Evolutionary conservation across 2,329 filamentous ascomycete species (phyloP), one percentile per base, ranked within the genome.

Genomic region (Verticillium alfalfae): DNA sequence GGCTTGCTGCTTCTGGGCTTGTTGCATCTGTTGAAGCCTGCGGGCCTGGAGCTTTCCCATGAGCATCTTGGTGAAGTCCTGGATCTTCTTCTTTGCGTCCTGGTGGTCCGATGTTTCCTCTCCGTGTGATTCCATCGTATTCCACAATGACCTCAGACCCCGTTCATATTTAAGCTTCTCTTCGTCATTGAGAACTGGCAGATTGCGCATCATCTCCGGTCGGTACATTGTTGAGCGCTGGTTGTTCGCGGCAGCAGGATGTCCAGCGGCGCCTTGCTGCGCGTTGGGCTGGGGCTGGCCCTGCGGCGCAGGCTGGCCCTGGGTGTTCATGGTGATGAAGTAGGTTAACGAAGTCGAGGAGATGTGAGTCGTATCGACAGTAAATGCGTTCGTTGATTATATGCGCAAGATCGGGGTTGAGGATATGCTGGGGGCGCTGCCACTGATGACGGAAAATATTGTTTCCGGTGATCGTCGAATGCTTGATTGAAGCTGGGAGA

Each of bases 151-250:
- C 10, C 78, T 75, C 0, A 89, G 74, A 1, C 86, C 86, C 2
- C 76, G 72, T 66, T 88, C 84, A 66, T 88, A 89, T 66, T 86
- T 86, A 2, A 67, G 67, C 67, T 83, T 85, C 61, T 89, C 86
- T 1, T 82, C 78, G 1, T 81, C 76, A 34, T 75, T 81, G 2
- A 89, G 75, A 45, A 80, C 78, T 2, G 75, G 75, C 3, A 87
- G 75, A 6, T 65, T 76, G 38, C 79, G 77, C 70, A 87, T 86
- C 59, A 81, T 78, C 39, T 79, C 77, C 0, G 84, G 82, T 38
- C 78, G 76, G 38, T 82, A 84, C 72, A 84, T 79, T 1, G 77
- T 75, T 2, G 71, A 68, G 10, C 68, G 70, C 9, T 69, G 70
- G 22, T n/a, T 18, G 31, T 65, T 63, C 63, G 63, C 62, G 67